Percentiles rank a stretch among this genome's conserved stretches.
phyloP scores from a whole-genome alignment of 148 eudicot species.

The Camellia granthamiana region DNA sequence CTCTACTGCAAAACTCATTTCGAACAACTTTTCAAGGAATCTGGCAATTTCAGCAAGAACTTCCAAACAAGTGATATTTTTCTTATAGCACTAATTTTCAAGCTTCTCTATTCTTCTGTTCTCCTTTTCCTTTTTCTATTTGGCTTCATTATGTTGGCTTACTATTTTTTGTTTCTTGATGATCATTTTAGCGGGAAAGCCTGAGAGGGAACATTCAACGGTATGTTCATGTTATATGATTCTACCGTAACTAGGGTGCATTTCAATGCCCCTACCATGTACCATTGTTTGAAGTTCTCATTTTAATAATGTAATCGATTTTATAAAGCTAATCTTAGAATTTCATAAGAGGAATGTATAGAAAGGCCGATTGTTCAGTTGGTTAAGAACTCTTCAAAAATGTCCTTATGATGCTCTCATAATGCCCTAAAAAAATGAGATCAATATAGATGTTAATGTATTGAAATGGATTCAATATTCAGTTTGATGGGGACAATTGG shows the following conservation, averaged over 20 bases:
- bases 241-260: neutral
- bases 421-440: too few relatives aligned
- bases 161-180: constrained; percentile 7
- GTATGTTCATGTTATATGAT: constrained; percentile 30
- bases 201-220: constrained; percentile 53
- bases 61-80: constrained; percentile 55
- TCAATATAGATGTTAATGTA: too few relatives aligned
- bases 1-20: constrained; percentile 95
- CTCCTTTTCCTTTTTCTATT: neutral
- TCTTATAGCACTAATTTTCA: neutral
- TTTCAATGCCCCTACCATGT: neutral
- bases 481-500: neutral
- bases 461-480: neutral
- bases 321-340: too few relatives aligned
- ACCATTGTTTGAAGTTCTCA: neutral
- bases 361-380: too few relatives aligned
- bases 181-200: constrained; percentile 35
- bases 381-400: too few relatives aligned
- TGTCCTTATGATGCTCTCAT: too few relatives aligned
- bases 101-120: too few relatives aligned
- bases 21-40: constrained; percentile 96
- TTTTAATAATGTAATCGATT: neutral
- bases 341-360: too few relatives aligned
- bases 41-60: constrained; percentile 93
- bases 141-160: neutral